These are phyloP conservation scores for Ceratobasidium sp. DNA, from an alignment of 1,284 basidiomycete species.

Conservation along the genomic window DNA sequence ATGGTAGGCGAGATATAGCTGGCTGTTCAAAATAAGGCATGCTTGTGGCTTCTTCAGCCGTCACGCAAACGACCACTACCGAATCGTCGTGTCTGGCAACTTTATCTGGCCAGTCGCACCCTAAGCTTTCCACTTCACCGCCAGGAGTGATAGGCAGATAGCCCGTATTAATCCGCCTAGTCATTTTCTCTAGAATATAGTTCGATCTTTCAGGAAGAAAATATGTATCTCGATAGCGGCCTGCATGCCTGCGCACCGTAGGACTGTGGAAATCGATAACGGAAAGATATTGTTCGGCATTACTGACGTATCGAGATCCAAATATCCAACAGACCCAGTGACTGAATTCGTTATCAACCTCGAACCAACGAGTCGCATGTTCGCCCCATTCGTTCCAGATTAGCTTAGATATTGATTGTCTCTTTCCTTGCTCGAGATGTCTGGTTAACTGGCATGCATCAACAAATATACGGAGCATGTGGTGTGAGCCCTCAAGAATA, in stretches of 20 bases:
- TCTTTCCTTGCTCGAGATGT: not conserved
- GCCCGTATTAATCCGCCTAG: no score
- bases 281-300: not conserved
- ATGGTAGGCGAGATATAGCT: not conserved
- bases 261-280: slow-evolving; percentile 11
- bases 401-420: not conserved
- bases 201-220: no score
- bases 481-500: not conserved
- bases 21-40: slow-evolving; percentile 1
- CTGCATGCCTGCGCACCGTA: not conserved
- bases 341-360: not conserved
- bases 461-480: slow-evolving; percentile 8
- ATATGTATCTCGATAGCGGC: not conserved
- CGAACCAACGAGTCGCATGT: slow-evolving; percentile 10
- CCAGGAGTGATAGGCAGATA: no score
- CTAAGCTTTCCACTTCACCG: no score
- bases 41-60: not conserved
- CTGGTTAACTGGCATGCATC: not conserved
- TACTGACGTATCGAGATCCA: not conserved
- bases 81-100: not conserved
- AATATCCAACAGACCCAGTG: slow-evolving; percentile 23
- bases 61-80: not conserved
- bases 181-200: no score
- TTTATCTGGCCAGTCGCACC: no score
- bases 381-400: slow-evolving; percentile 15